Percentiles rank a stretch among this genome's conserved stretches.
Conservation (phyloP, 768 basidiomycete genomes). For the Suillus placidus region DNA sequence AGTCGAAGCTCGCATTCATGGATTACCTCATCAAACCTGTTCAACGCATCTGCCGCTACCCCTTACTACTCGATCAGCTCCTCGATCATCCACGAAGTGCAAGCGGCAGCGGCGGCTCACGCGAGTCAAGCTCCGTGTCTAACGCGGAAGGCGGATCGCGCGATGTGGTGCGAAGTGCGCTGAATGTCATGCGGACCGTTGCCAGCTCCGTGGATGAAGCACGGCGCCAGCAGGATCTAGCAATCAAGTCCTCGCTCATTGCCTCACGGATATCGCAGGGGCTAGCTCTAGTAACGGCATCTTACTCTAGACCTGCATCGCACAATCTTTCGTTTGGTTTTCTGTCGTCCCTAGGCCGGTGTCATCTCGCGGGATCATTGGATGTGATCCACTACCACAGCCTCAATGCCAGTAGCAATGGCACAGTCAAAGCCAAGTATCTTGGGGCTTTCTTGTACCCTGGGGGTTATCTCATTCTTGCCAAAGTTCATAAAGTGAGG, state of each 20-base stretch:
- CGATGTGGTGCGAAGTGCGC: constrained; percentile 41
- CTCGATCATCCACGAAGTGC: constrained; percentile 19
- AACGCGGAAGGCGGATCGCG: not conserved
- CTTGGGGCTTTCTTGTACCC: constrained; percentile 88
- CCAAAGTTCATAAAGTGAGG: constrained; percentile 80
- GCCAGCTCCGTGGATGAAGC: constrained; percentile 84
- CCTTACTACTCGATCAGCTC: constrained; percentile 82
- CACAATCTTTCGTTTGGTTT: constrained; percentile 55
- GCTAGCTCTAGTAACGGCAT: constrained; percentile 31
- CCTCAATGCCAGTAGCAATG: constrained; percentile 43
- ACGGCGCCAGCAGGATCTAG: constrained; percentile 62
- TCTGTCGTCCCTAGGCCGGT: constrained; percentile 74
- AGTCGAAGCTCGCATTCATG: constrained; percentile 58
- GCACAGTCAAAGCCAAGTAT: constrained; percentile 78
- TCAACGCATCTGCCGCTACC: constrained; percentile 94
- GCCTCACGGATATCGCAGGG: constrained; percentile 60
- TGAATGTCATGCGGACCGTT: constrained; percentile 74
- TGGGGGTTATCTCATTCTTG: constrained; percentile 84
- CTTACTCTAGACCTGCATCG: constrained; percentile 32
- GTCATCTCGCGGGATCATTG: constrained; percentile 80
- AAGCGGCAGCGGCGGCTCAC: constrained; percentile 1
- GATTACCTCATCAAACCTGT: constrained; percentile 98
- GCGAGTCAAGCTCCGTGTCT: constrained; percentile 6
- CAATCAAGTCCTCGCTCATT: constrained; percentile 68
- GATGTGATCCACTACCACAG: constrained; percentile 80